Evolutionary conservation across 176 grass and related monocot species (phyloP), one percentile per base, ranked within the genome.

Genomic region (Aechmea fasciata): DNA sequence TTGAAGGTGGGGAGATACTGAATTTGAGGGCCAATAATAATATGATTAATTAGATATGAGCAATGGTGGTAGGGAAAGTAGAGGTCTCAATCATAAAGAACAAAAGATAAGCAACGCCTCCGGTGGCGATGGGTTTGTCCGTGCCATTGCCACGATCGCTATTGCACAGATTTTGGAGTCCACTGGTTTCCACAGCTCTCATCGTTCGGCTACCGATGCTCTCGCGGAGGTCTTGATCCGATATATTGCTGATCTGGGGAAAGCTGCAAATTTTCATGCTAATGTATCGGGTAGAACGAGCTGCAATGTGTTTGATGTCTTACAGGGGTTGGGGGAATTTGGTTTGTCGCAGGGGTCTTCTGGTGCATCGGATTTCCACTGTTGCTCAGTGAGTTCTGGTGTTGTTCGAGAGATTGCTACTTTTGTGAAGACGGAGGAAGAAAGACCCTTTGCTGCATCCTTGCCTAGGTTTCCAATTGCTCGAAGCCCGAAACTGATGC

Each of bases 221-320:
- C 80, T 93, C 51, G 80, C 82, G 11, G 94, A 90, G 57, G 64
- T 99, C 9, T 11, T 76, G 50, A 50, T 93, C 17, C 81, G 86
- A 59, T 99, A 99, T 82, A 73, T 93, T 50, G 23, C 77, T 51
- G 77, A 88, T 77, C 63, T 93, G 1, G 95, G 94, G 6, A 83
- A 82, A 65, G 57, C 75, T 65, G 86, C 87, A 1, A 77, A 74
- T 10, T 94, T 85, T 72, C 70, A 93, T 52, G 79, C 95, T 19
- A 84, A 82, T 82, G 79, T 88, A 26, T 78, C 90, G 12, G 90
- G 90, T 57, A 84, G 90, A 65, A 82, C 74, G 5, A 71, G 76
- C 11, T 84, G 84, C 72, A 99, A 94, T 33, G 82, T 93, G 74
- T 85, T 73, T 76, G 95, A 99, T 73, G 50, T 99, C 51, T 84